Base-by-base conservation (phyloP, 1,139 yeast species). In the Zygoascus hellenicus region DNA sequence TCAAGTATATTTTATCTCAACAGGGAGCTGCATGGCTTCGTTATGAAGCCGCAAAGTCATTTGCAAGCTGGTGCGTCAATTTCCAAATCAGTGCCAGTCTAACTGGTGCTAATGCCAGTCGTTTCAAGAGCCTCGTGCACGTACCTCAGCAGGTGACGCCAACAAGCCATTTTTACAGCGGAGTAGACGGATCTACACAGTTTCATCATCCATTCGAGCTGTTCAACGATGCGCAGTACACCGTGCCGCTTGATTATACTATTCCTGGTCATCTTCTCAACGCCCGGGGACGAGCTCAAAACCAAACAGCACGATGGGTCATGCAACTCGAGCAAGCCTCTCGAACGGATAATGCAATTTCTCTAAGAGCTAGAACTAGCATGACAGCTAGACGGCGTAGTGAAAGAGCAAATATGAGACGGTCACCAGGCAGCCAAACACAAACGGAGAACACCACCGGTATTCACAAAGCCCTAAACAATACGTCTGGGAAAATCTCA, bases 11-110 rank as follows among this genome's bases (percentile, higher is more conserved):
- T 5, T 57, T 60, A 26, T 59, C 62, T n/a, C 60, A 56, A 36
- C 56, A 58, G 15, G 64, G 64, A 2, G 53, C 64, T 2, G 55
- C 62, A 2, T 60, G 63, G 64, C 53, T 61, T 13, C 50, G 65
- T 9, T 59, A 58, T 43, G 46, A 50, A 7, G 54, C 65, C 9
- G 64, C 63, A 9, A 56, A 54, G 50, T 54, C 54, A 51, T 61
- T 59, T 46, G 45, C 58, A 15, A 48, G 48, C 16, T 61, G 65
- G 65, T 49, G 55, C 9, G 51, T 52, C 2, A 32, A 38, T 10
- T 15, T 38, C 7, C 38, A 41, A 10, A 30, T 48, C 37, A 9
- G 35, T 41, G 34, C 52, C 44, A 28, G 46, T 39, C 29, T 45
- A 37, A 26, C 35, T 9, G 17, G 43, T 14, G 31, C 33, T 2